phyloP scores from a whole-genome alignment of 768 basidiomycete species.

The Lepiota venenata region DNA sequence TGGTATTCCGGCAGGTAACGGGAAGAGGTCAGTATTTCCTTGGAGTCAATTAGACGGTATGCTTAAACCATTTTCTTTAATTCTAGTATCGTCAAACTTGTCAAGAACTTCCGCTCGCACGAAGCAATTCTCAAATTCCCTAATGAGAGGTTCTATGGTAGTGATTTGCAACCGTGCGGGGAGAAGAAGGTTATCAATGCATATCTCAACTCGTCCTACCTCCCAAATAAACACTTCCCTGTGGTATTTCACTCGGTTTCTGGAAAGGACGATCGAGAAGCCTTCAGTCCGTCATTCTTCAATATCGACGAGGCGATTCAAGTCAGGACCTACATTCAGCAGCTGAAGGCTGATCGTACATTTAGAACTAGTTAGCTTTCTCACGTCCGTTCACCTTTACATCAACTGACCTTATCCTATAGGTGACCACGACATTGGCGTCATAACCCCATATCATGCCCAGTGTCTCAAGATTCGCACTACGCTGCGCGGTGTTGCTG shows the following conservation, averaged over 20 bases:
- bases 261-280: constrained; percentile 66
- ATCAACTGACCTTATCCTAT: not conserved
- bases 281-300: constrained; percentile 68
- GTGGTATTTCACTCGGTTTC: constrained; percentile 57
- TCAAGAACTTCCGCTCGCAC: constrained; percentile 67
- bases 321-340: constrained; percentile 48
- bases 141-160: constrained; percentile 55
- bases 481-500: constrained; percentile 28
- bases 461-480: constrained; percentile 49
- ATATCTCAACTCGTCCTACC: constrained; percentile 35
- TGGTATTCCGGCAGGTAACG: constrained; percentile 19
- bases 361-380: constrained; percentile 40
- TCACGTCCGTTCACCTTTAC: not conserved
- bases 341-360: constrained; percentile 28
- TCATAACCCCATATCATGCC: constrained; percentile 63
- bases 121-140: constrained; percentile 56
- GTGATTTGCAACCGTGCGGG: constrained; percentile 48
- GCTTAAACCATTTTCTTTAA: not conserved
- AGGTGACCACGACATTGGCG: constrained; percentile 54
- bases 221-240: constrained; percentile 49
- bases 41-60: not conserved
- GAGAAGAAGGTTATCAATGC: constrained; percentile 34
- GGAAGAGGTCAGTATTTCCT: constrained; percentile 24
- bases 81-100: constrained; percentile 56
- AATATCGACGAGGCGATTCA: constrained; percentile 57